Base-by-base conservation (phyloP, 441 rosid genomes). In the Francoa sonchifolia region DNA sequence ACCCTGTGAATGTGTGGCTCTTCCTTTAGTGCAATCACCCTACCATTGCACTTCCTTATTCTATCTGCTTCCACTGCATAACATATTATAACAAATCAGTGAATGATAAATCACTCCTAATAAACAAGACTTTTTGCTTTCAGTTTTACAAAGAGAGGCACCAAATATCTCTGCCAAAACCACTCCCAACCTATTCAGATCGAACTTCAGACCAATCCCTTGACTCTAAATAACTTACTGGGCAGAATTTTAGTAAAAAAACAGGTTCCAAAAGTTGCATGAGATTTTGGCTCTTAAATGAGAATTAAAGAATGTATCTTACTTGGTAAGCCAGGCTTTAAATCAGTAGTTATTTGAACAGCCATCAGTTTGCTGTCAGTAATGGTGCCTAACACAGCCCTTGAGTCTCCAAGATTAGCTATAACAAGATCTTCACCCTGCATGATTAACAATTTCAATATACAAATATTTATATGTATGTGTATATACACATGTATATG, bases 391-490 rank as follows among this genome's bases (percentile, higher is more conserved):
- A 87, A 32, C 34, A 82, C 55, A 18, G 94, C 97, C 50, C 97
- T 77, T 12, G 94, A 87, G 52, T 87, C 94, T 2, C 97, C 97
- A 5, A 82, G 86, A 59, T 87, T 87, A 33, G 92, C 88, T 47
- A 80, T 73, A 19, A 82, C 56, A 58, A 87, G 74, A 55, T 82
- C 75, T 27, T 66, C 73, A 40, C 72, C 75, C 96, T 82, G 66
- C 33, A 26, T 21, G 6, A 11, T 18, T 31, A n/a, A 9, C 23
- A 20, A 25, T n/a, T n/a, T n/a, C n/a, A n/a, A n/a, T n/a, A n/a
- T n/a, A n/a, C n/a, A n/a, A n/a, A n/a, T n/a, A n/a, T n/a, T n/a
- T n/a, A n/a, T n/a, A n/a, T n/a, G n/a, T n/a, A n/a, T n/a, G n/a
- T n/a, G n/a, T n/a, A n/a, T n/a, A n/a, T n/a, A n/a, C n/a, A n/a